These are phyloP conservation scores for Tetradesmus obliquus DNA, from an alignment of 139 green algal species.

Conservation along the genomic window DNA sequence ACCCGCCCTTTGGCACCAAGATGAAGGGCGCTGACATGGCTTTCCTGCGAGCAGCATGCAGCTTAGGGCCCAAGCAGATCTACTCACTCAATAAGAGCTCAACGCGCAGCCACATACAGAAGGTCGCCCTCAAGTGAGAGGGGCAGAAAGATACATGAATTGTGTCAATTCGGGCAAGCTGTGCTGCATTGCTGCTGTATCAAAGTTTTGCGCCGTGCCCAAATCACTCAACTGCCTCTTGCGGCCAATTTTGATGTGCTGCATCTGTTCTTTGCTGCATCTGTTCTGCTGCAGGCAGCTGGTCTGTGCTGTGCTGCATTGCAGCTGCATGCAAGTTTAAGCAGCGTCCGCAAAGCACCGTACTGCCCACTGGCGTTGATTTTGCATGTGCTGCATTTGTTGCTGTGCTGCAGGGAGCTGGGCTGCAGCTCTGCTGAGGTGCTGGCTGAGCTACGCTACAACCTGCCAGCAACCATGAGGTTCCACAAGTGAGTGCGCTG, in stretches of 20 bases:
- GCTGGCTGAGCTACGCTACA: slow-evolving; percentile 91
- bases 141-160: background rate
- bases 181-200: background rate
- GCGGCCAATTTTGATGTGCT: too few relatives aligned
- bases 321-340: background rate
- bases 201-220: too few relatives aligned
- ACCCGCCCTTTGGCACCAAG: slow-evolving; percentile 96
- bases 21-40: slow-evolving; percentile 89
- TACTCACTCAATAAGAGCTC: slow-evolving; percentile 95
- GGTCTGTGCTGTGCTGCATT: background rate
- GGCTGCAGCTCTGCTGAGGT: slow-evolving; percentile 79
- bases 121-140: slow-evolving; percentile 60
- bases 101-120: slow-evolving; percentile 84
- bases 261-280: too few relatives aligned
- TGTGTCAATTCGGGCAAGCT: background rate
- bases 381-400: background rate
- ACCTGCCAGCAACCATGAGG: slow-evolving; percentile 87
- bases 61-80: slow-evolving; percentile 61
- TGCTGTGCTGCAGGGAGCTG: slow-evolving; percentile 58
- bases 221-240: too few relatives aligned
- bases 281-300: too few relatives aligned
- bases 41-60: slow-evolving; percentile 87
- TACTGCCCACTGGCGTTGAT: too few relatives aligned
- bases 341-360: too few relatives aligned
- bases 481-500: slow-evolving; percentile 79